Evolutionary conservation across 768 basidiomycete species (phyloP).

Genomic region (Boletus rex-veris): DNA sequence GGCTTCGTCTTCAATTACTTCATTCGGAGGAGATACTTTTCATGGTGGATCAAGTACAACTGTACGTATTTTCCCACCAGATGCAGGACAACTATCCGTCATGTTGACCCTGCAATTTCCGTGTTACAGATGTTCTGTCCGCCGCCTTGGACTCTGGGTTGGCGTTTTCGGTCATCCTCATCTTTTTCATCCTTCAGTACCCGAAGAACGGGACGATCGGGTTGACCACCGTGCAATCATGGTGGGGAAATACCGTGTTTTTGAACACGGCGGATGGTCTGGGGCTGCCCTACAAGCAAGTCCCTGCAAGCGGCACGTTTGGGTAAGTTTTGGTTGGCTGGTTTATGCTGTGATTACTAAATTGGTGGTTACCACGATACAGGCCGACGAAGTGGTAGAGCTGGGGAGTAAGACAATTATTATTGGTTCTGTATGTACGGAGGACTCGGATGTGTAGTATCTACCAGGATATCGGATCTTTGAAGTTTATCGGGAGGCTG

Average conservation of each 20-base stretch:
- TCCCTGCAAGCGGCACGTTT: constrained; percentile 22
- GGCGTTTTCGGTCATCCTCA: constrained; percentile 50
- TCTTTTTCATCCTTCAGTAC: constrained; percentile 65
- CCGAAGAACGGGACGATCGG: constrained; percentile 62
- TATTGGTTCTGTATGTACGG: no score
- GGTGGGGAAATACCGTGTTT: constrained; percentile 67
- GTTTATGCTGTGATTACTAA: background rate
- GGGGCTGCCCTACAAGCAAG: constrained; percentile 6
- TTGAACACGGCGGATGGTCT: constrained; percentile 20
- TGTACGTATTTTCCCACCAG: constrained; percentile 19
- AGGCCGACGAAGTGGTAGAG: constrained; percentile 13
- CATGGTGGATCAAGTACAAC: constrained; percentile 64
- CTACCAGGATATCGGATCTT: no score
- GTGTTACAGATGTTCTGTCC: constrained; percentile 54
- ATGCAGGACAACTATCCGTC: no score
- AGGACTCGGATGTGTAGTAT: no score
- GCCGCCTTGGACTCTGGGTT: constrained; percentile 72
- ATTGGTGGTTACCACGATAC: background rate
- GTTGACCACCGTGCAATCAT: constrained; percentile 44
- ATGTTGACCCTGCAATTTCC: constrained; percentile 14
- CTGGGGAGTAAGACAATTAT: no score
- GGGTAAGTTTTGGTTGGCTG: constrained; percentile 19
- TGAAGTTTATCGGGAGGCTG: background rate
- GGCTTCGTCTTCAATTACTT: constrained; percentile 65
- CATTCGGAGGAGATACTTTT: constrained; percentile 56